Evolutionary conservation across 345 rosid species (phyloP).

Genomic region (Lumnitzera littorea): DNA sequence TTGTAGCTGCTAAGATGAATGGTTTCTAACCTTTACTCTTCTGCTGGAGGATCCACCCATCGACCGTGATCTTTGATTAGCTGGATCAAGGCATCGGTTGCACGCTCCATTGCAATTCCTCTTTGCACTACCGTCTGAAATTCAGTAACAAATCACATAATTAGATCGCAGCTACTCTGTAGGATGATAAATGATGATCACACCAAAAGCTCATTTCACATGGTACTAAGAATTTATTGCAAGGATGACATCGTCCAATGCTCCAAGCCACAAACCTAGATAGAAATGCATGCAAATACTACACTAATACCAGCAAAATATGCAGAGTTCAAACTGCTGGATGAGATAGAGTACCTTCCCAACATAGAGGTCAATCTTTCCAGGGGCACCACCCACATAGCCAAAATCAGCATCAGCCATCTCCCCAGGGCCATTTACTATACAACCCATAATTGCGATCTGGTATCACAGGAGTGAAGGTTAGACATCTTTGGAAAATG

Average conservation of each 20-base stretch:
- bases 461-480: conserved; percentile 11
- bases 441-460: conserved; percentile 99
- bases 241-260: too few species aligned
- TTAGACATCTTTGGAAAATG: background rate
- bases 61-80: conserved; percentile 94
- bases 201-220: too few species aligned
- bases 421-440: conserved; percentile 97
- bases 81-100: conserved; percentile 83
- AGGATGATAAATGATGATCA: too few species aligned
- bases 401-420: conserved; percentile 99
- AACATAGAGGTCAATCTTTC: conserved; percentile 90
- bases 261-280: too few species aligned
- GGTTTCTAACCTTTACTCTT: conserved; percentile 28
- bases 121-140: conserved; percentile 93
- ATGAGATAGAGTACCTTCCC: conserved; percentile 62
- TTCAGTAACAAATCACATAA: conserved; percentile 1
- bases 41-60: conserved; percentile 71
- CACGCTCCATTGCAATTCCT: conserved; percentile 78
- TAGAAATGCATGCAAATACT: background rate
- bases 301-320: background rate
- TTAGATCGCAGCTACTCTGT: background rate
- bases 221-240: too few species aligned
- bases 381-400: conserved; percentile 95
- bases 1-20: too few species aligned
- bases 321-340: background rate